Base-by-base conservation (phyloP, 2,329 filamentous ascomycete species). In the Monosporascus ibericus region DNA sequence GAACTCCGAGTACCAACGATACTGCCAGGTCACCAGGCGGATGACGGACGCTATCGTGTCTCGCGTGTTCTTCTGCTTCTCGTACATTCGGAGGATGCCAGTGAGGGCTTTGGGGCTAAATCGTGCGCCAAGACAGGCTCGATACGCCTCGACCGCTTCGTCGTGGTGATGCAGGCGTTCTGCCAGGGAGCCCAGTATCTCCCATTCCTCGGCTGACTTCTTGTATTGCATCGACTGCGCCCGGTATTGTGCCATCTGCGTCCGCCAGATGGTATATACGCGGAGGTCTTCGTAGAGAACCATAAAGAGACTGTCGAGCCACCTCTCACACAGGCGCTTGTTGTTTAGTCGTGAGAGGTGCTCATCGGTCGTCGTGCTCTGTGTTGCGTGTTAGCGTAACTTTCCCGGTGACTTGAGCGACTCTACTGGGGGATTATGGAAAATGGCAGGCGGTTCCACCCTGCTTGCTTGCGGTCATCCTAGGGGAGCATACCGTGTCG, bases 291-390 rank as follows among this genome's bases (percentile, higher is more conserved):
- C 94, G 69, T 99, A 99, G 3, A 99, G 80, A 0, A 97, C 94
- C 94, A 99, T 99, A 75, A 99, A 99, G 22, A 99, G 80, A 64
- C 95, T 97, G 71, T 99, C 94, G 2, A 99, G 81, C 94, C 94
- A 99, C 61, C 94, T 85, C 72, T 99, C 94, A 65, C 94, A 99
- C 1, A 99, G 82, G 1, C 94, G 87, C 75, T 99, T 99, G 71
- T 96, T 96, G 68, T 95, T 94, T 66, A 99, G 90, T 62, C 92
- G 89, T 6, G 91, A 92, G 61, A 95, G 88, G 60, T 88, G 80
- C 52, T 86, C 81, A 58, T 90, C 85, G 6, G 82, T 80, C 27
- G 82, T 78, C 53, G 85, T 79, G 17, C 74, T 74, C 85, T 88
- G 60, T 30, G 25, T 40, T 27, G 22, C 51, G 40, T 25, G 51